Base-by-base conservation (phyloP, 495 filamentous ascomycete species). In the Xylaria grammica region DNA sequence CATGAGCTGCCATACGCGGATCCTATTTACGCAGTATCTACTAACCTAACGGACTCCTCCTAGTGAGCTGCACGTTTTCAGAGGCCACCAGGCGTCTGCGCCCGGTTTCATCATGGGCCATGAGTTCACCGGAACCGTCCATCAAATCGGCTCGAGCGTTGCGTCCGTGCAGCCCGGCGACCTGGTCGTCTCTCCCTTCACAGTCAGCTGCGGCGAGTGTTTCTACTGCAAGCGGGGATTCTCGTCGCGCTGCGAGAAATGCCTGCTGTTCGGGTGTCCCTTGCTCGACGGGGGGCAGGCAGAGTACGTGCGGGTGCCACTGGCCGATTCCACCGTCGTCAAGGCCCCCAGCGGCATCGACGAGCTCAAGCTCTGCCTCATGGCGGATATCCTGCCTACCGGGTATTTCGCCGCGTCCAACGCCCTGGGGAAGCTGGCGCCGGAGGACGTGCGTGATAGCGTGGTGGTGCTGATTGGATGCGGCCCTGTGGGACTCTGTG, bases 1-100 rank as follows among this genome's bases (percentile, higher is more conserved):
- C 10, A 44, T 50, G 8, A 7, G n/a, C n/a, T n/a, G n/a, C n/a
- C n/a, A n/a, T n/a, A n/a, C n/a, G n/a, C n/a, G n/a, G n/a, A n/a
- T n/a, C n/a, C n/a, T n/a, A n/a, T n/a, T n/a, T n/a, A n/a, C n/a
- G n/a, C n/a, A n/a, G n/a, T n/a, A n/a, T n/a, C 11, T 36, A 42
- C 40, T 15, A 10, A 42, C 5, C 55, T 68, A 36, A 48, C 36
- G 8, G 11, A 22, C 11, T 15, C 20, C 32, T 29, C 26, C 19
- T 62, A 95, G 91, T 71, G 94, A 97, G 67, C 83, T 97, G 44
- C 94, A 97, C 77, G 86, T 90, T 20, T 97, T 89, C 77, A 88
- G 94, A 24, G 93, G 92, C 58, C 84, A 92, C 73, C 88, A 93
- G 74, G 79, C 87, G 10, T 78, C 65, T 8, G 46, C 65, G 38